Conservation (phyloP, 2,329 filamentous ascomycete genomes). For the Penicillium sp. region DNA sequence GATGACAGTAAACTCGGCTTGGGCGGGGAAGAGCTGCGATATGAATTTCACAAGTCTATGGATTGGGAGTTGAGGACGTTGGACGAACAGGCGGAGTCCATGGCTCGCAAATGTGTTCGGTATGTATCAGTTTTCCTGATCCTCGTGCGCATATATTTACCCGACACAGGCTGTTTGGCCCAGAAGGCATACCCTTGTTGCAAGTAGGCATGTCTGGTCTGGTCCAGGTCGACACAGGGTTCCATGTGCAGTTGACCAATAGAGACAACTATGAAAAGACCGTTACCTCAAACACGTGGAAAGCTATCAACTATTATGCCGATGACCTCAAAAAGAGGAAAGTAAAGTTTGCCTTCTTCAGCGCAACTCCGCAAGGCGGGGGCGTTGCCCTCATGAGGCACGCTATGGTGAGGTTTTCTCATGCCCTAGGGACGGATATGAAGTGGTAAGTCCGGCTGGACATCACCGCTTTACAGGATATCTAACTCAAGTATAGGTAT, state of each 20-base stretch:
- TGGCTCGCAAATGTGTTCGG: constrained; percentile 79
- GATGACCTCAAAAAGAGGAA: constrained; percentile 66
- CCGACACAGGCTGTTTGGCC: constrained; percentile 68
- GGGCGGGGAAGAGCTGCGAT: constrained; percentile 25
- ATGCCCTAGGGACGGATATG: constrained; percentile 69
- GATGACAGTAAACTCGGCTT: constrained; percentile 28
- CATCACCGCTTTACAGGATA: background rate
- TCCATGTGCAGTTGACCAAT: constrained; percentile 65
- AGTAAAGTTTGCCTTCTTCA: constrained; percentile 77
- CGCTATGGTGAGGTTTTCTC: constrained; percentile 73
- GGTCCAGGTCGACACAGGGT: constrained; percentile 72
- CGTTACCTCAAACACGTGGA: constrained; percentile 67
- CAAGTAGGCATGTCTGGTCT: constrained; percentile 68
- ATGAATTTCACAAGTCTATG: constrained; percentile 32
- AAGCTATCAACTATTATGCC: constrained; percentile 66
- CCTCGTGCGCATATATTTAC: constrained; percentile 7
- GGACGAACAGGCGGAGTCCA: constrained; percentile 81
- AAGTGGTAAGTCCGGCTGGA: constrained; percentile 67
- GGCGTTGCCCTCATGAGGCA: constrained; percentile 84
- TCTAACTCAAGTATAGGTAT: constrained; percentile 48
- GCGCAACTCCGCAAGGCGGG: constrained; percentile 79
- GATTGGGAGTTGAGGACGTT: constrained; percentile 63
- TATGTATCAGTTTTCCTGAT: constrained; percentile 39
- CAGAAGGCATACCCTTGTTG: constrained; percentile 70
- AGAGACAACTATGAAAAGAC: constrained; percentile 64